phyloP scores from a whole-genome alignment of 345 rosid genomes.

The Salix suchowensis region DNA sequence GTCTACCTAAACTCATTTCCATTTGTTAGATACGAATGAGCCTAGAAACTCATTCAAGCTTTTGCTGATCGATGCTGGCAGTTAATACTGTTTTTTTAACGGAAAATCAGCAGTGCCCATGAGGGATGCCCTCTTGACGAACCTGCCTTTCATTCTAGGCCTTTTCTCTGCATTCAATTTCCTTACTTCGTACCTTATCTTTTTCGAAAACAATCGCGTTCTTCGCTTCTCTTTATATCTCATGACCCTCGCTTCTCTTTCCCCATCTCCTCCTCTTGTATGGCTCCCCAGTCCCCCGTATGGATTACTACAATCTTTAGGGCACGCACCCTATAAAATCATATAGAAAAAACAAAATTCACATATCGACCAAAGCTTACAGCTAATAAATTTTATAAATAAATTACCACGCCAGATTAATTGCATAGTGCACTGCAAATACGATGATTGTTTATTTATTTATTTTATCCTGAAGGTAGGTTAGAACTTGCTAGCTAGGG shows the following conservation, averaged over 20 bases:
- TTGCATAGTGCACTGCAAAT: neutral
- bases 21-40: neutral
- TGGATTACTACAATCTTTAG: neutral
- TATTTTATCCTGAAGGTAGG: no score
- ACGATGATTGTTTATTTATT: neutral
- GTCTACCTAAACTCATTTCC: no score
- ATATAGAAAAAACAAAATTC: neutral
- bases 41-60: neutral
- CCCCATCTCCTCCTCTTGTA: slow-evolving; percentile 26
- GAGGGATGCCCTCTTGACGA: slow-evolving; percentile 45
- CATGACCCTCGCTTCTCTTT: slow-evolving; percentile 52
- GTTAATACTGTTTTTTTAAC: neutral
- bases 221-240: slow-evolving; percentile 62
- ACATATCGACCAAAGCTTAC: no score
- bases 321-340: slow-evolving; percentile 19
- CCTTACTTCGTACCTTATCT: slow-evolving; percentile 70
- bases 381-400: neutral
- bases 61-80: neutral
- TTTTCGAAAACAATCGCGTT: slow-evolving; percentile 56
- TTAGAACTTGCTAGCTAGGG: no score
- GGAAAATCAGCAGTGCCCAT: neutral
- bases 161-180: slow-evolving; percentile 66
- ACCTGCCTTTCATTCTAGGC: slow-evolving; percentile 69
- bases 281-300: slow-evolving; percentile 12
- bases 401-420: no score